Conservation (phyloP, 306 rosid species). For the Trichosanthes truncata region DNA sequence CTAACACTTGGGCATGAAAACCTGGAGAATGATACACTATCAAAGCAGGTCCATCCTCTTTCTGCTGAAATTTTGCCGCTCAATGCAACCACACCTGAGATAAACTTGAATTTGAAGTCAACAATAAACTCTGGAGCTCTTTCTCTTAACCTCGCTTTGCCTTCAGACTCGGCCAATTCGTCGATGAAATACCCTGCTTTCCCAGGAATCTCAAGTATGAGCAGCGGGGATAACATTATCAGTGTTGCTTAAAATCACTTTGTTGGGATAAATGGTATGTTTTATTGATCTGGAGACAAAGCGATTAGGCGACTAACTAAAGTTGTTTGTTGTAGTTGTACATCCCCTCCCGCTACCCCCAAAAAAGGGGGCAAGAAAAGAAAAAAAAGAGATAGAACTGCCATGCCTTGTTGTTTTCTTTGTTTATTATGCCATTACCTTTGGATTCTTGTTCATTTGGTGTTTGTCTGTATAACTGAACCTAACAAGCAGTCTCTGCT, state of each 20-base stretch:
- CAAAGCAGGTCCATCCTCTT: conserved; percentile 30
- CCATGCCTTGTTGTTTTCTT: not conserved
- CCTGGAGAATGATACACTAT: conserved; percentile 18
- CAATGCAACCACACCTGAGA: conserved; percentile 22
- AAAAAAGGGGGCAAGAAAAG: not conserved
- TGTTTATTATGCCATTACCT: not conserved
- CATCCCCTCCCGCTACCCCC: not conserved
- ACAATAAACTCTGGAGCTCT: conserved; percentile 39
- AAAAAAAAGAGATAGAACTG: not conserved
- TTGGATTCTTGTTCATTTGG: conserved; percentile 1
- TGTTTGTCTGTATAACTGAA: conserved; percentile 7
- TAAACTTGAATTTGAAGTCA: conserved; percentile 30
- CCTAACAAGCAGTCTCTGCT: conserved; percentile 10
- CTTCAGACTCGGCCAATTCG: conserved; percentile 39
- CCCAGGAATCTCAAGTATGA: conserved; percentile 44
- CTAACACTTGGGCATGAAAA: conserved; percentile 38
- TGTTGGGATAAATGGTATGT: not conserved
- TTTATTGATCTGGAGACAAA: not conserved
- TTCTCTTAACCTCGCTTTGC: conserved; percentile 64
- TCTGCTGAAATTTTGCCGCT: conserved; percentile 23
- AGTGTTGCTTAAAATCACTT: conserved; percentile 53
- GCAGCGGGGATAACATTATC: conserved; percentile 60
- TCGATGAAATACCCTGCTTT: conserved; percentile 46
- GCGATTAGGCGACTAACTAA: not conserved
- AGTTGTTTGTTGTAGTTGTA: conserved; percentile 10